Evolutionary conservation across 306 rosid genomes (phyloP).

Genomic region (Citrullus mucosospermus): DNA sequence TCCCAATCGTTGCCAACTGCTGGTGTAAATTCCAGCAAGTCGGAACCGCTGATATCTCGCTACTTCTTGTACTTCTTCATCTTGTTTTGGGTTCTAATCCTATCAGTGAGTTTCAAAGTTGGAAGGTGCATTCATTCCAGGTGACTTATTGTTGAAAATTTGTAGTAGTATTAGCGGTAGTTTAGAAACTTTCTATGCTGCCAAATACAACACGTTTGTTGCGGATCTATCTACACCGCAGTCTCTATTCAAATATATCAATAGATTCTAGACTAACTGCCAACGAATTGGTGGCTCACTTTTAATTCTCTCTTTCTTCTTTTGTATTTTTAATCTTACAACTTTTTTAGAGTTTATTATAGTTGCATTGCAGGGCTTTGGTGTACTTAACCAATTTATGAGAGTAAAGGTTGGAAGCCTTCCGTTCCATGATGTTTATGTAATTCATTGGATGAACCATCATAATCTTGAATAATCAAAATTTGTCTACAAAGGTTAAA

Average conservation of each 20-base stretch:
- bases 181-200: constrained; percentile 16
- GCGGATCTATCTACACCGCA: constrained; percentile 9
- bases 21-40: constrained; percentile 37
- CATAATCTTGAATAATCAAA: background rate
- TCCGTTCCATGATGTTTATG: background rate
- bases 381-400: background rate
- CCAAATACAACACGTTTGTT: constrained; percentile 9
- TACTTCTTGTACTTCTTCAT: constrained; percentile 47
- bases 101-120: constrained; percentile 53
- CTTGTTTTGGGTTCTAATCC: constrained; percentile 53
- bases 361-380: background rate
- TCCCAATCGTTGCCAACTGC: constrained; percentile 24
- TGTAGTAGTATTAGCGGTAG: constrained; percentile 5
- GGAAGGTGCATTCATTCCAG: constrained; percentile 45
- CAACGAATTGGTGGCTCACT: background rate
- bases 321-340: background rate
- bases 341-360: background rate
- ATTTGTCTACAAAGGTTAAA: background rate
- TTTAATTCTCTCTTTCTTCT: background rate
- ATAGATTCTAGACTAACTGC: constrained; percentile 1
- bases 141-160: constrained; percentile 4
- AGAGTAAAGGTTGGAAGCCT: background rate
- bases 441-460: background rate
- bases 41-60: constrained; percentile 37
- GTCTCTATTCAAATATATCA: background rate